Evolutionary conservation across 257 asterid genomes (phyloP).

Genomic region (Solanum tacnaense): DNA sequence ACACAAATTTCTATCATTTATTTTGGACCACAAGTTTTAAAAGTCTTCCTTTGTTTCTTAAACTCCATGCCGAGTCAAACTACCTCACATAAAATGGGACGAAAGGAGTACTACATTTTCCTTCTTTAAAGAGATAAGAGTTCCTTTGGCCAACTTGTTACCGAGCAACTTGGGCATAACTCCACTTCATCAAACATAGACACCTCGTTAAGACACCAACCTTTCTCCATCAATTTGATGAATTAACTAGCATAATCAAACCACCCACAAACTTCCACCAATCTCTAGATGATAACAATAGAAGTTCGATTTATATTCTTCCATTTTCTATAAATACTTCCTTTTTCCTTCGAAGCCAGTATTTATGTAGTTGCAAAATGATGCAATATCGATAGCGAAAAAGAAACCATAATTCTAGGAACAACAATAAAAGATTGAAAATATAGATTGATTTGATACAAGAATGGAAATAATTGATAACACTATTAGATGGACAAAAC

Average conservation of each 20-base stretch:
- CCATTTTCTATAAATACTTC: neutral
- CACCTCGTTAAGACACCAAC: neutral
- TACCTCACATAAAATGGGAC: too few relatives aligned
- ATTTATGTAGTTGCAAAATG: neutral
- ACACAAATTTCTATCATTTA: too few relatives aligned
- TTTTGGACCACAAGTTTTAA: too few relatives aligned
- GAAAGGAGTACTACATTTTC: neutral
- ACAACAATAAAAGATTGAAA: neutral
- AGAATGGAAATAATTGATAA: neutral
- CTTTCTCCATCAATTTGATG: neutral
- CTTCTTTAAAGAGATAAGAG: neutral
- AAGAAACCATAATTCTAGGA: neutral
- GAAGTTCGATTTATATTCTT: neutral
- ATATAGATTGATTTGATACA: neutral
- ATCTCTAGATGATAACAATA: neutral
- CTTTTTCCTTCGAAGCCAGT: neutral
- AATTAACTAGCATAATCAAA: neutral
- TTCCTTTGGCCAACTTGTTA: neutral
- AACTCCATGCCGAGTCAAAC: too few relatives aligned
- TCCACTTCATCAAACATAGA: neutral
- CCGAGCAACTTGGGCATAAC: neutral
- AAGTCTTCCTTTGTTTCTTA: too few relatives aligned
- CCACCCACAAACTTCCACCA: neutral
- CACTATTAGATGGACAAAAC: neutral
- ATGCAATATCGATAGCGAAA: neutral